Evolutionary conservation across 805 yeast genomes (phyloP), one percentile per base, ranked within the genome.

Genomic region (Isabelozyma rhagii): DNA sequence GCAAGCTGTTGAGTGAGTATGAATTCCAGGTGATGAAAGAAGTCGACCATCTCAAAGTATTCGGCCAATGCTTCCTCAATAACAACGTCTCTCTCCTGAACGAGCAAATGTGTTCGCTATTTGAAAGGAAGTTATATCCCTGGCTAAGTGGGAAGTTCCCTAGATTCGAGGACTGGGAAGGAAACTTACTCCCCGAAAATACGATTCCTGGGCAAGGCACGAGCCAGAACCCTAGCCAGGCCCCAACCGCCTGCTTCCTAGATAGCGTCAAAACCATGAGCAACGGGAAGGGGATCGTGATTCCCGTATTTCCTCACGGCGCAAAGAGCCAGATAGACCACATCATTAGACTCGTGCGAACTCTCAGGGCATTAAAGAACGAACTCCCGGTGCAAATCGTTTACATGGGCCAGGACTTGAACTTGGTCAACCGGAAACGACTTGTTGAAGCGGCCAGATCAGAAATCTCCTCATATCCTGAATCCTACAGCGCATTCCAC

Each of bases 261-360:
- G 45, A 47, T 14, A 42, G 50, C 31, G 48, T 59, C 31, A 25
- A 46, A 14, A 11, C 31, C 1, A 51, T 43, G 38, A 56, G 60
- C 42, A 56, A 55, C 31, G 71, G 69, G 1, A 54, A 52, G 42
- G 75, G 75, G 0, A 66, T 71, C 6, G 70, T 68, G 14, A 62
- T 71, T 5, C 67, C 72, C 0, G 36, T 69, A 5, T 46, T 60
- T 13, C 64, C 66, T 1, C 21, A 43, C 8, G 29, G 47, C 5
- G 46, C 51, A 8, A 50, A 47, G 21, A 31, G 48, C 15, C 64
- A 60, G 45, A 28, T 67, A 5, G 51, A 54, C 9, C 51, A 57
- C 25, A 50, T 63, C 15, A 50, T 44, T n/a, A 50, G 68, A 13
- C 48, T 64, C 25, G 52, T 69, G 8, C 55, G 55, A 5, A 67